Evolutionary conservation across 805 yeast genomes (phyloP), one percentile per base, ranked within the genome.

Genomic region (Yamadazyma sp.): DNA sequence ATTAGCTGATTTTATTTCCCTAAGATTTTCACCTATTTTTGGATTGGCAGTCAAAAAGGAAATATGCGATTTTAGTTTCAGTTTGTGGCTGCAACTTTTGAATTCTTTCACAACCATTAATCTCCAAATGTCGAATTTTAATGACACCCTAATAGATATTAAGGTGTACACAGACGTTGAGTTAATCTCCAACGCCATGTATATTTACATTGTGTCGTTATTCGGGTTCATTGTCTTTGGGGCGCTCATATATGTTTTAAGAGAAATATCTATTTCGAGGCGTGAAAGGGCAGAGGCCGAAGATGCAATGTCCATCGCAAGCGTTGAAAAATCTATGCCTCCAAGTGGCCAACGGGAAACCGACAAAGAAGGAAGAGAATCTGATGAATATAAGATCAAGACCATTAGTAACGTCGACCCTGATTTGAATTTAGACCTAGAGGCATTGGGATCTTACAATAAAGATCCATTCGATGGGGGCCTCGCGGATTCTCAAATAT

Each of bases 181-280:
- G n/a, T 32, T 57, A 16, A 34, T 60, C 4, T 50, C 62, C 10
- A 58, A 55, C 35, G 46, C 57, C 3, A 42, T 54, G 3, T 58
- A 58, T 38, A 50, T 57, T 7, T 59, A 57, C 34, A 28, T 57
- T 22, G 35, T 53, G 5, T 36, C 60, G 19, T 46, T 57, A 9
- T 47, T 58, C 21, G 37, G 31, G 6, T 44, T 53, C 7, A 40
- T 57, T 3, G 50, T 57, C 1, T 5, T 48, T 3, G 57, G 59
- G 3, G 52, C 48, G 0, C 29, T 49, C 3, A 24, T 46, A 2
- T 61, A 54, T 47, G 62, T 53, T 0, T 28, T 53, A 4, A 38
- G 64, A 32, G 64, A 61, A 41, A 55, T 53, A 17, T 25, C 14
- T 16, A 32, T 41, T 3, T 45, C 48, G 4, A 30, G 20, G 25